Evolutionary conservation across 805 yeast genomes (phyloP).

Genomic region (Scheffersomyces stipitis): DNA sequence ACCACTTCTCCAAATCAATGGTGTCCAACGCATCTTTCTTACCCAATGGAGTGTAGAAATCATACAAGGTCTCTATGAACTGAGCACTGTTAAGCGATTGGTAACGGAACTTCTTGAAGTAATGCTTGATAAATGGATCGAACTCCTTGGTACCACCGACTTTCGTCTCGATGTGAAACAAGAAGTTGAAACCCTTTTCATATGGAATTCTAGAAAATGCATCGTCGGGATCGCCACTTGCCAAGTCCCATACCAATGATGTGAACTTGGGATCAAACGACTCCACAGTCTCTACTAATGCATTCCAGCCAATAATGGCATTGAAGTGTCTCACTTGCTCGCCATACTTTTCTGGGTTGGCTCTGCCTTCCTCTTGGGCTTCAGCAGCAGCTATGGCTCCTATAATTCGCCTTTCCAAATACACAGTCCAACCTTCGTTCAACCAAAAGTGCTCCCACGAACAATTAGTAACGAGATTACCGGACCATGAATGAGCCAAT

Average conservation of each 20-base stretch:
- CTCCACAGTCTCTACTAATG: constrained; percentile 62
- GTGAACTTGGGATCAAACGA: constrained; percentile 48
- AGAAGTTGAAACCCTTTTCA: constrained; percentile 82
- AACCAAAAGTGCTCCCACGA: constrained; percentile 95
- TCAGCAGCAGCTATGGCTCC: constrained; percentile 49
- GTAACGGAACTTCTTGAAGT: constrained; percentile 28
- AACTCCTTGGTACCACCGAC: constrained; percentile 24
- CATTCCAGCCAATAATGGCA: constrained; percentile 88
- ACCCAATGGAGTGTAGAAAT: constrained; percentile 20
- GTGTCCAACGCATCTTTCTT: constrained; percentile 19
- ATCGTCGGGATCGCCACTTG: constrained; percentile 83
- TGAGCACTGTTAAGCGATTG: constrained; percentile 25
- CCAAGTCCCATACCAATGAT: constrained; percentile 65
- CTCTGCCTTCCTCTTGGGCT: constrained; percentile 16
- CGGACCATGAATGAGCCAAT: constrained; percentile 90
- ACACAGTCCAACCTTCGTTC: constrained; percentile 96
- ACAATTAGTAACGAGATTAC: constrained; percentile 85
- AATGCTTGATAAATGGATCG: constrained; percentile 29
- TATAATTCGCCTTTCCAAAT: constrained; percentile 79
- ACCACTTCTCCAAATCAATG: constrained; percentile 30
- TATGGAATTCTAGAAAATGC: constrained; percentile 86
- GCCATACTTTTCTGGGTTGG: constrained; percentile 47
- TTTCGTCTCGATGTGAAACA: constrained; percentile 24
- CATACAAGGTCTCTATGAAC: constrained; percentile 25
- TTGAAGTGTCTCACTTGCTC: constrained; percentile 75